A percentile compares a stretch with the other conserved stretches of the same genome.
These are phyloP conservation scores for Colletotrichum cuscutae DNA, from an alignment of 2,329 filamentous ascomycete genomes.

Conservation along the genomic window DNA sequence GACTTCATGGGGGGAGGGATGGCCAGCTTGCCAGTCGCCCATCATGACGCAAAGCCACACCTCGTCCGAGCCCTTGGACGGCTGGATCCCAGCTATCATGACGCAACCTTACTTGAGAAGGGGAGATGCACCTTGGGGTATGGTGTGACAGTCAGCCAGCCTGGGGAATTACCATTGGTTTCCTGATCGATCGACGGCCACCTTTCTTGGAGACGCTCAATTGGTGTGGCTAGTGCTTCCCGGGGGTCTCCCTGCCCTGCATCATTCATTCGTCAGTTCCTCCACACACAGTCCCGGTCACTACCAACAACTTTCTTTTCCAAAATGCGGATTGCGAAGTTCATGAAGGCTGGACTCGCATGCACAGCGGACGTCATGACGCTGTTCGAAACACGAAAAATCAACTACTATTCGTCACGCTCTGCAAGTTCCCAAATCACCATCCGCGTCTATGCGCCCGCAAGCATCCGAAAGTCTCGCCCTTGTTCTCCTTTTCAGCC, in stretches of 20 bases:
- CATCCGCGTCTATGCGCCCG: constrained; percentile 16
- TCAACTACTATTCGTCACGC: constrained; percentile 25
- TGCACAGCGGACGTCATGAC: constrained; percentile 33
- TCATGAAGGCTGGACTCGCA: constrained; percentile 16
- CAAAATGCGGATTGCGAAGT: constrained; percentile 23
- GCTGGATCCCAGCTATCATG: constrained; percentile 32
- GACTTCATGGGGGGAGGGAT: constrained; percentile 33
- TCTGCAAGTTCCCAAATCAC: neutral
- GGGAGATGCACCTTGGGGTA: constrained; percentile 25
- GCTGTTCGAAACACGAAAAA: constrained; percentile 28
- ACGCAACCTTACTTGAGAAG: constrained; percentile 33
- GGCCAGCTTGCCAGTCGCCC: constrained; percentile 11
- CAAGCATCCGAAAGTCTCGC: constrained; percentile 8
- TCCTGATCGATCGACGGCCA: constrained; percentile 46
- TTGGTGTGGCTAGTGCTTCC: constrained; percentile 32
- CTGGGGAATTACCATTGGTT: constrained; percentile 30
- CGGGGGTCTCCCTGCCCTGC: constrained; percentile 31
- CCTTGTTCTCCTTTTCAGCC: constrained; percentile 24
- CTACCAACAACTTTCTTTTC: constrained; percentile 29
- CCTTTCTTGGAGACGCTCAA: constrained; percentile 28
- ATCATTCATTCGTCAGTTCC: constrained; percentile 35
- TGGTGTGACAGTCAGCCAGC: constrained; percentile 33
- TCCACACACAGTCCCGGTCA: constrained; percentile 17
- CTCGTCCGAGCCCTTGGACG: constrained; percentile 30
- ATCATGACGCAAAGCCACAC: constrained; percentile 39